phyloP scores from a whole-genome alignment of 108 stramenopile genomes.

The Pseudonitzschia multiseries region DNA sequence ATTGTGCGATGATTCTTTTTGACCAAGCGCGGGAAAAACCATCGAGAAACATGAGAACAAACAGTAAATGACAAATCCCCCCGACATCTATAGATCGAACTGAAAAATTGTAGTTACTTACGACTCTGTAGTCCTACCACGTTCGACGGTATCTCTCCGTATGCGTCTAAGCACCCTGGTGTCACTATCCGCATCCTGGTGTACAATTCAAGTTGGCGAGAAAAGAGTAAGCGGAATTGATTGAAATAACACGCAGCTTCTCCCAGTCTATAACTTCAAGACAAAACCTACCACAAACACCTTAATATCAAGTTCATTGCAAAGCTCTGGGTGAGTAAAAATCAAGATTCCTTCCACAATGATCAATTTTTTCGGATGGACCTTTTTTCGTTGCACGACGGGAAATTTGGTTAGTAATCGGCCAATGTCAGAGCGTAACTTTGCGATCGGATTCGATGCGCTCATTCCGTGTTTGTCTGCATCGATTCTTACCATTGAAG shows the following conservation, averaged over 20 bases:
- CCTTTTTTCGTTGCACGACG: not conserved
- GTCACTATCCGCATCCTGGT: conserved; percentile 81
- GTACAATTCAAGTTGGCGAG: conserved; percentile 8
- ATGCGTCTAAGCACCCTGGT: conserved; percentile 85
- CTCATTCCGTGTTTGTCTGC: not conserved
- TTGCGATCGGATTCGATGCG: too few relatives aligned
- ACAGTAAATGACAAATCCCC: not conserved
- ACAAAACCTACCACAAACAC: conserved; percentile 85
- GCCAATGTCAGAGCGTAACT: too few relatives aligned
- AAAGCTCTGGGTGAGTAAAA: conserved; percentile 71
- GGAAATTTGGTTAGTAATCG: not conserved
- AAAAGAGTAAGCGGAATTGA: not conserved
- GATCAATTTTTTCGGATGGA: conserved; percentile 69
- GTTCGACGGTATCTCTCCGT: conserved; percentile 79
- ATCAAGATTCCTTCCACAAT: conserved; percentile 94
- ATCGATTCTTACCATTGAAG: conserved; percentile 24
- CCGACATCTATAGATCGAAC: not conserved
- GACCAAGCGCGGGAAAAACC: not conserved
- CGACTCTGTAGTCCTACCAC: conserved; percentile 75
- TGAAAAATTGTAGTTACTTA: not conserved
- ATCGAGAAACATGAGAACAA: not conserved
- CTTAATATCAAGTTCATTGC: conserved; percentile 85
- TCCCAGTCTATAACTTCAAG: not conserved
- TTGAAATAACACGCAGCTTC: too few relatives aligned
- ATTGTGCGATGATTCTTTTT: conserved; percentile 73